These are phyloP conservation scores for Gentiana dahurica DNA, from an alignment of 257 asterid species.

Conservation along the genomic window DNA sequence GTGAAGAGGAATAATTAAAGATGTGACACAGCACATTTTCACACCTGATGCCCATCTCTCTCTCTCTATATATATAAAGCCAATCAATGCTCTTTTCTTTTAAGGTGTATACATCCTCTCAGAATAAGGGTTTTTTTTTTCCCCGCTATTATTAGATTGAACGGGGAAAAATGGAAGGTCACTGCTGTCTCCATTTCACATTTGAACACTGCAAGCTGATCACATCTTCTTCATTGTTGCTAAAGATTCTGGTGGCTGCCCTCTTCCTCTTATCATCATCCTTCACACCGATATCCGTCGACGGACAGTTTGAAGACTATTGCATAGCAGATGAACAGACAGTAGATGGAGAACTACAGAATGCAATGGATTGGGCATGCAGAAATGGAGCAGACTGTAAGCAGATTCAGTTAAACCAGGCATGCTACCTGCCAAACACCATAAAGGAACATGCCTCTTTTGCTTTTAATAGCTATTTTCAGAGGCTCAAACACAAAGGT, in stretches of 20 bases:
- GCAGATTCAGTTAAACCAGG: constrained; percentile 23
- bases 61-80: constrained; percentile 7
- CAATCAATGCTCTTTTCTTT: not conserved
- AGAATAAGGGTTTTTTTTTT: too few species aligned
- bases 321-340: constrained; percentile 88
- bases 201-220: constrained; percentile 14
- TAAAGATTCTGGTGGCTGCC: constrained; percentile 25
- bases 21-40: too few species aligned
- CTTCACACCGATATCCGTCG: constrained; percentile 32
- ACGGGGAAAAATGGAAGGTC: constrained; percentile 11
- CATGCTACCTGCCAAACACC: constrained; percentile 52
- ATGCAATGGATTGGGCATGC: constrained; percentile 75
- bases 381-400: constrained; percentile 67
- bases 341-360: constrained; percentile 39
- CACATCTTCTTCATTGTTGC: constrained; percentile 8
- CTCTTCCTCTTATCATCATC: constrained; percentile 24
- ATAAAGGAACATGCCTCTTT: constrained; percentile 57
- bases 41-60: not conserved
- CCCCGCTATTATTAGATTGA: too few species aligned
- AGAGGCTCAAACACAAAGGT: constrained; percentile 56
- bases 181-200: too few species aligned
- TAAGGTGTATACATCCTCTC: not conserved
- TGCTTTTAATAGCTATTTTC: constrained; percentile 84
- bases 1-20: too few species aligned
- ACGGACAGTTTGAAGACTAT: constrained; percentile 58